Conservation (phyloP, 495 filamentous ascomycete genomes). For the Tuber brumale region DNA sequence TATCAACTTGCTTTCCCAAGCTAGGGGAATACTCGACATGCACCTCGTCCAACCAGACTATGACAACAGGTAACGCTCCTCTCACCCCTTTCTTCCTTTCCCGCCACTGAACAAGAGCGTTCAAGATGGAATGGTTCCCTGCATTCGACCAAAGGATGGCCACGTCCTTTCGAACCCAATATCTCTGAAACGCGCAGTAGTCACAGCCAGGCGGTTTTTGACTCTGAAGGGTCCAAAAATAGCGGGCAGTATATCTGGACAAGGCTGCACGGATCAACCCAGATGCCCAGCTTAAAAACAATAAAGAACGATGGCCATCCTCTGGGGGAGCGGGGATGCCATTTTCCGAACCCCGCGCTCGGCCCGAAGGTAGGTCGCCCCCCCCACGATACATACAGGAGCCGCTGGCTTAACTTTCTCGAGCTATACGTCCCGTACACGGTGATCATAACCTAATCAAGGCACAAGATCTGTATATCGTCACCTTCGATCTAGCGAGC, state of each 20-base stretch:
- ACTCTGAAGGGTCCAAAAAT: not conserved
- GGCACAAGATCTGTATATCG: not conserved
- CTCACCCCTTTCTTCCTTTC: not conserved
- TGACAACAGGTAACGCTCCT: conserved; percentile 3
- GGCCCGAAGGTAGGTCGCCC: not conserved
- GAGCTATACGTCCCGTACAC: not conserved
- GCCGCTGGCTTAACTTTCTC: not conserved
- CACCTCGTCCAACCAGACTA: conserved; percentile 1
- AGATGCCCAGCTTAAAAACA: not conserved
- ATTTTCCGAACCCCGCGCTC: not conserved
- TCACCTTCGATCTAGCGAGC: not conserved
- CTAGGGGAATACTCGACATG: not conserved
- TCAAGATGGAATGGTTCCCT: not conserved
- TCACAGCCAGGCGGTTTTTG: not conserved
- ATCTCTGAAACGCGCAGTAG: conserved; percentile 2
- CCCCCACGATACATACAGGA: not conserved
- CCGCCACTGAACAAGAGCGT: not conserved
- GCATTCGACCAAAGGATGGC: not conserved
- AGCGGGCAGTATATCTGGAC: not conserved
- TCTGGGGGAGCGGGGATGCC: conserved; percentile 2
- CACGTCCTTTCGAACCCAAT: conserved; percentile 1
- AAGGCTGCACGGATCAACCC: not conserved
- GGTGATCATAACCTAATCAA: not conserved
- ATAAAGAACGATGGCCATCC: not conserved
- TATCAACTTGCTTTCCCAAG: not conserved